Conservation (phyloP, 2,329 filamentous ascomycete species). For the Pseudocercospora fijiensis region DNA sequence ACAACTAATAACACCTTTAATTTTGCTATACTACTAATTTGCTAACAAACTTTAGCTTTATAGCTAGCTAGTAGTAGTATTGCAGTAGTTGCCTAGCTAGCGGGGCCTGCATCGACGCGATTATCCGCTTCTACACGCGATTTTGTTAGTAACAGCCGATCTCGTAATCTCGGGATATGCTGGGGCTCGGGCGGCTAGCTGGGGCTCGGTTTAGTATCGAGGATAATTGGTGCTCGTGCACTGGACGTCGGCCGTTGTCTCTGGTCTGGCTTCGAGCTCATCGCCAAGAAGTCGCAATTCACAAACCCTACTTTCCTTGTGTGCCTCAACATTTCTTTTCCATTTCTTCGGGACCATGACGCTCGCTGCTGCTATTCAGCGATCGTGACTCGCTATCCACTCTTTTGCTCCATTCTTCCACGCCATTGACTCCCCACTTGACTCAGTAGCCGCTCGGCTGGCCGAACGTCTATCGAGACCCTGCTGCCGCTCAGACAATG, state of each 20-base stretch:
- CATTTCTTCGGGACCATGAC: neutral
- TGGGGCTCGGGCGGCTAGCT: no score
- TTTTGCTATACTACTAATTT: no score
- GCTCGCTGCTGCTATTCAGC: neutral
- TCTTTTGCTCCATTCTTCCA: neutral
- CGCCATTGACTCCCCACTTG: neutral
- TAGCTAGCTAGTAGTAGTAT: neutral
- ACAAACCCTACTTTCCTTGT: neutral
- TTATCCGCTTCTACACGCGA: no score
- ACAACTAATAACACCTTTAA: no score
- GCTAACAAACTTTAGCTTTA: no score
- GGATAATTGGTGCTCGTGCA: no score
- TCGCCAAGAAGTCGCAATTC: neutral
- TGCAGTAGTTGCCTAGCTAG: no score
- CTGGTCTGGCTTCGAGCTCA: neutral
- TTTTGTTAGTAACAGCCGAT: no score
- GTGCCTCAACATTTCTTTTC: neutral
- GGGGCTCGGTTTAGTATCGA: no score
- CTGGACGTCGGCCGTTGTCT: no score
- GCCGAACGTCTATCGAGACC: neutral
- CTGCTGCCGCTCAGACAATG: constrained; percentile 2
- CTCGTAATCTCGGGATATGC: no score
- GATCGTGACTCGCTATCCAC: neutral
- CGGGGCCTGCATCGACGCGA: no score
- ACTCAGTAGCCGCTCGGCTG: constrained; percentile 1